These are phyloP conservation scores for Calonectria hongkongensis DNA, from an alignment of 2,329 filamentous ascomycete genomes.

Conservation along the genomic window DNA sequence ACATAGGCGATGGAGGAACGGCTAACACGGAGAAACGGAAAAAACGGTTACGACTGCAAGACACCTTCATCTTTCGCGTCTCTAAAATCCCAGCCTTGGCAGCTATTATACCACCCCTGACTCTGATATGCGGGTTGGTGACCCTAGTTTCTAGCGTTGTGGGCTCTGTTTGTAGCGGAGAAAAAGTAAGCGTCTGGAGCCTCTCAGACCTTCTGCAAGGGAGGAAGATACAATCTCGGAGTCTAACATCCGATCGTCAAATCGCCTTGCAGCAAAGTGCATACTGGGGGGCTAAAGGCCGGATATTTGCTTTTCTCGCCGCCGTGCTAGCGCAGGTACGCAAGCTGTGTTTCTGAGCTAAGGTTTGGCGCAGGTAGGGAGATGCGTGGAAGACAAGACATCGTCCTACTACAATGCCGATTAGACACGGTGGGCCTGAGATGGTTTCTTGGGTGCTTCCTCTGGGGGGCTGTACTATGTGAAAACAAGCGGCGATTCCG, in stretches of 20 bases:
- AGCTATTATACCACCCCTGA: not conserved
- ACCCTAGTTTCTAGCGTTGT: not conserved
- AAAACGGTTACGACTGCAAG: not conserved
- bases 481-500: not conserved
- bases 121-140: constrained; percentile 4
- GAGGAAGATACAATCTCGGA: constrained; percentile 17
- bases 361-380: constrained; percentile 14
- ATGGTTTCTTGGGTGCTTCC: not conserved
- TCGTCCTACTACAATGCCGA: not conserved
- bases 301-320: not conserved
- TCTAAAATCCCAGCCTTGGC: not conserved
- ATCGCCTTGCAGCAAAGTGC: constrained; percentile 17
- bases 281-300: not conserved
- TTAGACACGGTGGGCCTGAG: not conserved
- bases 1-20: not conserved
- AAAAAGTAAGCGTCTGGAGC: constrained; percentile 21
- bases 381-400: constrained; percentile 21
- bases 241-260: not conserved
- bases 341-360: not conserved
- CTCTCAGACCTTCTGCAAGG: constrained; percentile 28
- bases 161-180: not conserved
- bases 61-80: not conserved
- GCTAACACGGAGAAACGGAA: not conserved
- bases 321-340: constrained; percentile 15
- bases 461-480: not conserved